phyloP scores from a whole-genome alignment of 1,284 basidiomycete species.

The Takashimella tepidaria region DNA sequence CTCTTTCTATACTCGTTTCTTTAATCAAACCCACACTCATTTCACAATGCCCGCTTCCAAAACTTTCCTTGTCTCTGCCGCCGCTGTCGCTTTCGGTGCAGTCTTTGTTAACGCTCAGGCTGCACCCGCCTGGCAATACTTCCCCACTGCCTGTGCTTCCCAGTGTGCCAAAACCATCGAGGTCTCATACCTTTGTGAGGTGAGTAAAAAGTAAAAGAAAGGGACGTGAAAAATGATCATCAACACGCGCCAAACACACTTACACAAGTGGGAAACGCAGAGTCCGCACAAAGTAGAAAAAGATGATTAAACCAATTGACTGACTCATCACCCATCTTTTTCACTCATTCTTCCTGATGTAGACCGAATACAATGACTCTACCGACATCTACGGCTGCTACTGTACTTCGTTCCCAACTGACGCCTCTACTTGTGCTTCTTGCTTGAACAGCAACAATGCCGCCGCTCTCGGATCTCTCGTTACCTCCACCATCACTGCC shows the following conservation, averaged over 20 bases:
- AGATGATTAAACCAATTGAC: too few relatives aligned
- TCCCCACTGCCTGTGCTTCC: constrained; percentile 37
- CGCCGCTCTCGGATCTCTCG: constrained; percentile 28
- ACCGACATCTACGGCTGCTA: constrained; percentile 43
- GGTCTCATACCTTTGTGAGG: constrained; percentile 33
- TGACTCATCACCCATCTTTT: background rate
- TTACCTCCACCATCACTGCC: constrained; percentile 28
- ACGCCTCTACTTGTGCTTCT: constrained; percentile 33
- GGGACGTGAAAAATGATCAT: too few relatives aligned
- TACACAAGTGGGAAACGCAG: too few relatives aligned
- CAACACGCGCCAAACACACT: background rate
- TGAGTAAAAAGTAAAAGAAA: constrained; percentile 24
- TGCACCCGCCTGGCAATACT: constrained; percentile 39
- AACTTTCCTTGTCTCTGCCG: constrained; percentile 25
- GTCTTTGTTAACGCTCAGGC: constrained; percentile 33
- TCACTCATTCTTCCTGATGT: constrained; percentile 6
- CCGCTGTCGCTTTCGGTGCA: constrained; percentile 25
- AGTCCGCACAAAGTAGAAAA: too few relatives aligned
- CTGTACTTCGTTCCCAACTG: constrained; percentile 40
- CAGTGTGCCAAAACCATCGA: constrained; percentile 36
- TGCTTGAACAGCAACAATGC: constrained; percentile 42
- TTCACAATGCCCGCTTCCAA: constrained; percentile 20
- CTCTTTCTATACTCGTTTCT: constrained; percentile 5
- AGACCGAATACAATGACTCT: constrained; percentile 22
- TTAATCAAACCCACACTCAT: constrained; percentile 1